Percentiles rank a stretch among this genome's conserved stretches.
phyloP scores from a whole-genome alignment of 306 rosid genomes.

The Heteromeles arbutifolia region DNA sequence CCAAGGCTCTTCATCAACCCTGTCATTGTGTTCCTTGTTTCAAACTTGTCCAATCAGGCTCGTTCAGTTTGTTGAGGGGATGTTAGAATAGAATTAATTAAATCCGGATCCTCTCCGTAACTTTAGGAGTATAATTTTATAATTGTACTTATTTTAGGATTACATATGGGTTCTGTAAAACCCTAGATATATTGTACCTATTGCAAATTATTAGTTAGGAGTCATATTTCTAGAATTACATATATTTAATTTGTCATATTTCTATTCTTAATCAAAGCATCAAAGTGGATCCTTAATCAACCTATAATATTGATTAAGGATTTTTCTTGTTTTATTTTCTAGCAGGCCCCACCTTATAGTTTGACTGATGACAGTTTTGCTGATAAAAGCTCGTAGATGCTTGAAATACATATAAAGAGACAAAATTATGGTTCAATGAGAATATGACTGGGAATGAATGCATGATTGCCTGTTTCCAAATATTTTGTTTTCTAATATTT shows the following conservation, averaged over 20 bases:
- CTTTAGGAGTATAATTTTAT: too few species aligned
- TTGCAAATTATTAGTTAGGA: too few species aligned
- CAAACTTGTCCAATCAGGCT: too few species aligned
- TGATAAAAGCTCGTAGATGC: background rate
- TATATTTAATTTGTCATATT: background rate
- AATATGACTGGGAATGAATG: background rate
- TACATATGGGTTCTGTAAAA: too few species aligned
- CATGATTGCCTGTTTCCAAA: background rate
- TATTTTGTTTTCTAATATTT: background rate
- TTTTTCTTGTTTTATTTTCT: slow-evolving; percentile 20
- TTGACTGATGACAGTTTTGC: slow-evolving; percentile 22
- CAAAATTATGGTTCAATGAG: background rate
- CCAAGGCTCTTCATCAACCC: too few species aligned
- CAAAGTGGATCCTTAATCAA: slow-evolving; percentile 25
- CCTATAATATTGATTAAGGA: slow-evolving; percentile 8
- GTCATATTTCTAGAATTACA: too few species aligned
- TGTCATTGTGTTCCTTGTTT: too few species aligned
- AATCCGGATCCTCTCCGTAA: too few species aligned
- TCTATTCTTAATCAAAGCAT: background rate
- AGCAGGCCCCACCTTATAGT: slow-evolving; percentile 19
- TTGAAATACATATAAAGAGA: background rate
- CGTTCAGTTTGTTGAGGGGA: too few species aligned
- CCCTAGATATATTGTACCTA: too few species aligned
- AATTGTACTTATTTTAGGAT: too few species aligned
- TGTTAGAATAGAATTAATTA: too few species aligned